Evolutionary conservation across 2,329 filamentous ascomycete genomes (phyloP).

Genomic region (Neonectria faginata): DNA sequence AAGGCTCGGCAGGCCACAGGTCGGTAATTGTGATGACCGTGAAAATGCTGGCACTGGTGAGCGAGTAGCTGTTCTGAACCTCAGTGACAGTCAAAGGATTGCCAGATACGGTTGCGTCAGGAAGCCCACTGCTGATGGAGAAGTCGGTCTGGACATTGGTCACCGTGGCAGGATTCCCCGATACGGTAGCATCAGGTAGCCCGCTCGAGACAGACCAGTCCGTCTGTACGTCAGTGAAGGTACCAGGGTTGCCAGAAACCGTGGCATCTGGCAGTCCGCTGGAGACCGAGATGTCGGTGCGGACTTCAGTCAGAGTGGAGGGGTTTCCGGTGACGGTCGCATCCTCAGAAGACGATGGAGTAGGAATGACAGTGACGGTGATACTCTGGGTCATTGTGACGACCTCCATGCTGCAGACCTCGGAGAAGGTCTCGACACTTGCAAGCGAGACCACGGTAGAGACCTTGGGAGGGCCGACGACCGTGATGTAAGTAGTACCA

Average conservation of each 20-base stretch:
- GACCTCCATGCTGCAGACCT: slow-evolving; percentile 39
- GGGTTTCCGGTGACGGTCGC: slow-evolving; percentile 42
- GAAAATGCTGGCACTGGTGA: slow-evolving; percentile 35
- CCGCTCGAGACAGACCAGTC: slow-evolving; percentile 39
- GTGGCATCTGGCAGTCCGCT: slow-evolving; percentile 47
- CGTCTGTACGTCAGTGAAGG: slow-evolving; percentile 47
- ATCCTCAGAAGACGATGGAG: slow-evolving; percentile 39
- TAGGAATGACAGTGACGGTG: slow-evolving; percentile 46
- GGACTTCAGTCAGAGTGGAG: slow-evolving; percentile 45
- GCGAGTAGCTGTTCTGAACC: slow-evolving; percentile 36
- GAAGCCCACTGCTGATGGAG: slow-evolving; percentile 44
- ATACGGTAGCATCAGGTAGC: slow-evolving; percentile 39
- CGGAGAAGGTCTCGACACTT: slow-evolving; percentile 39
- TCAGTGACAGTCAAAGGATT: slow-evolving; percentile 48
- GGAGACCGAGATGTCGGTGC: slow-evolving; percentile 44
- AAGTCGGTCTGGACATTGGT: slow-evolving; percentile 46
- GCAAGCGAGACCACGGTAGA: slow-evolving; percentile 42
- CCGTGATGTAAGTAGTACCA: slow-evolving; percentile 46
- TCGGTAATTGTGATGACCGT: slow-evolving; percentile 49
- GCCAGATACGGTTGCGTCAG: slow-evolving; percentile 50
- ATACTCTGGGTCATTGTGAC: slow-evolving; percentile 43
- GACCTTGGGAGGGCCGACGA: slow-evolving; percentile 39
- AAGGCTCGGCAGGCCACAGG: slow-evolving; percentile 39
- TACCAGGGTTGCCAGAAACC: slow-evolving; percentile 48
- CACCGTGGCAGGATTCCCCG: slow-evolving; percentile 45